These are phyloP conservation scores for Apiospora koreana DNA, from an alignment of 2,329 filamentous ascomycete species.

Conservation along the genomic window DNA sequence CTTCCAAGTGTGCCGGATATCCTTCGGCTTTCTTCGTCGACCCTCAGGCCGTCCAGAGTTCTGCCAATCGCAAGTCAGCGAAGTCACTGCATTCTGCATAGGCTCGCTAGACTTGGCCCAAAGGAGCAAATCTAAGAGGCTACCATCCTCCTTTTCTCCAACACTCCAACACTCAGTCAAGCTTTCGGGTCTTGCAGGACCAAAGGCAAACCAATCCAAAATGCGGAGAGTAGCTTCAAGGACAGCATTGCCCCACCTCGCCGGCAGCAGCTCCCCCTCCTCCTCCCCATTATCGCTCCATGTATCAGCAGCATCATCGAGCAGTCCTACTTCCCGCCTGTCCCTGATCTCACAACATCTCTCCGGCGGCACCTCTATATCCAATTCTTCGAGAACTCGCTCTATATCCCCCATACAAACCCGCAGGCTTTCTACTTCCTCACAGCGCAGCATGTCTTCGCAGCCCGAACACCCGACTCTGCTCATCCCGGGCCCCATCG, in stretches of 20 bases:
- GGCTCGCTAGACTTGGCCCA: neutral
- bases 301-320: neutral
- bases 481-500: constrained; percentile 95
- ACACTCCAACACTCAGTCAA: neutral
- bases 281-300: neutral
- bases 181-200: neutral
- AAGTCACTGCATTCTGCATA: too few species aligned
- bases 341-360: constrained; percentile 29
- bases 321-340: neutral
- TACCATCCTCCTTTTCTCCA: neutral
- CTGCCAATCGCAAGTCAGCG: neutral
- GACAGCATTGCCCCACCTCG: constrained; percentile 17
- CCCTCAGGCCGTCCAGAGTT: neutral
- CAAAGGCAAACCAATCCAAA: neutral
- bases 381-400: constrained; percentile 25
- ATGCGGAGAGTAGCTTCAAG: constrained; percentile 18
- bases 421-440: constrained; percentile 31
- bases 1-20: neutral
- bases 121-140: neutral
- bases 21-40: neutral
- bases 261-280: constrained; percentile 16
- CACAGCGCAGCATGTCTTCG: constrained; percentile 54
- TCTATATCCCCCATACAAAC: constrained; percentile 27
- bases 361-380: constrained; percentile 19
- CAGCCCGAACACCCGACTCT: constrained; percentile 69